Conservation (phyloP, 78 protist genomes). For the Blattamonas nauphoetae region DNA sequence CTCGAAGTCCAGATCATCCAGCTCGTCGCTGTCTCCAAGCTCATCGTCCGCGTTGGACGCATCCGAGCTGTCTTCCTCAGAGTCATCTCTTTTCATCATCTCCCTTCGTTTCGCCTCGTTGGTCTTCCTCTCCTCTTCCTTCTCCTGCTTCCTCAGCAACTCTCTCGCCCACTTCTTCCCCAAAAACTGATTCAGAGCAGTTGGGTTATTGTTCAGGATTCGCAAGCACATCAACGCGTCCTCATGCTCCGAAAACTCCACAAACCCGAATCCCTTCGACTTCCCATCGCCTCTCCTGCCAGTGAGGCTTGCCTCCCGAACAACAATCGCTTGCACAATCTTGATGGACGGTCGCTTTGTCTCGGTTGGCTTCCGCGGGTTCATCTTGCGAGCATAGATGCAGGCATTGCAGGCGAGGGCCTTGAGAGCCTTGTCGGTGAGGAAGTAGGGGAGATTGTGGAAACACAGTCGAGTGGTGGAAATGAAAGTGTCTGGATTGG, state of each 20-base stretch:
- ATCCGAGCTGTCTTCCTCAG: too few species aligned
- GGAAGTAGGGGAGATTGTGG: background rate
- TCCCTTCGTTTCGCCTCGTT: too few species aligned
- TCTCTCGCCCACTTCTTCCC: too few species aligned
- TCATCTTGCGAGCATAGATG: background rate
- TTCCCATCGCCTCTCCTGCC: too few species aligned
- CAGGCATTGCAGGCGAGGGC: background rate
- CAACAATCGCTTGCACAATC: background rate
- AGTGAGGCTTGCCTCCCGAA: too few species aligned
- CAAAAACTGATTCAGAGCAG: background rate
- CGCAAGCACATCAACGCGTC: background rate
- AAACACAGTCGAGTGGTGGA: background rate
- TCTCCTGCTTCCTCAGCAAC: too few species aligned
- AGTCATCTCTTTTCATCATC: too few species aligned
- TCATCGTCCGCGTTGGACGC: too few species aligned
- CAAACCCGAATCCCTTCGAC: slow-evolving; percentile 19
- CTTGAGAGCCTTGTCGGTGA: background rate
- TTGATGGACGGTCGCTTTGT: background rate
- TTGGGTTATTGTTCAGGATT: slow-evolving; percentile 11
- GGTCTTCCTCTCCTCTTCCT: too few species aligned
- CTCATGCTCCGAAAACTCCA: background rate
- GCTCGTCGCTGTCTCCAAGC: too few species aligned
- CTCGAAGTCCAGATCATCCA: too few species aligned
- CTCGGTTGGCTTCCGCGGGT: too few species aligned
- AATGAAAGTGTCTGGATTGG: background rate